Conservation (phyloP, 2,329 filamentous ascomycete genomes). For the Hypoxylon sp. region DNA sequence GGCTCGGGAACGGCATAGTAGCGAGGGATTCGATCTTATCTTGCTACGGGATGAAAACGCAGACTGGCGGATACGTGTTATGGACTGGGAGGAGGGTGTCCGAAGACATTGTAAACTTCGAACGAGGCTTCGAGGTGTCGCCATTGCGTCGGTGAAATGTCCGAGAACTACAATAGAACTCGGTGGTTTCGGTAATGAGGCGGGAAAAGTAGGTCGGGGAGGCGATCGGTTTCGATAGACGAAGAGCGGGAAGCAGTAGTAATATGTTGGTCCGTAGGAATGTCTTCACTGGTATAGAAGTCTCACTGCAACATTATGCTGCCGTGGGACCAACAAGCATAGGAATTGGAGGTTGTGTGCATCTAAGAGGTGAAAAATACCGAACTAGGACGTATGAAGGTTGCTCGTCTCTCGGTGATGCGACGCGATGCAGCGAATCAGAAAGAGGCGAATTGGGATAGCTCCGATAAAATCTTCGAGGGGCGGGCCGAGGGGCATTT, state of each 20-base stretch:
- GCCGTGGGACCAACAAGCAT: constrained; percentile 26
- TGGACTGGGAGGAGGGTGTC: constrained; percentile 14
- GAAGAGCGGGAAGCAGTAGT: not conserved
- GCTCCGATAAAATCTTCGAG: constrained; percentile 43
- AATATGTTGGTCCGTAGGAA: constrained; percentile 3
- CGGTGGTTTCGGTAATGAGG: constrained; percentile 28
- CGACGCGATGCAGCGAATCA: constrained; percentile 35
- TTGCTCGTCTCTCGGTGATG: constrained; percentile 14
- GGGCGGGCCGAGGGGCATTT: constrained; percentile 21
- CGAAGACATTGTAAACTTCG: constrained; percentile 33
- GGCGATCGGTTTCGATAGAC: not conserved
- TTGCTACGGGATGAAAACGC: constrained; percentile 17
- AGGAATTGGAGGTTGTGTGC: constrained; percentile 20
- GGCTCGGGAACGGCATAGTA: constrained; percentile 22
- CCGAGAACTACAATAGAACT: constrained; percentile 10
- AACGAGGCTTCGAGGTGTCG: constrained; percentile 34
- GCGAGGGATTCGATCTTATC: constrained; percentile 41
- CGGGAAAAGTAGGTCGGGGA: constrained; percentile 13
- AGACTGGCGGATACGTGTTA: constrained; percentile 23
- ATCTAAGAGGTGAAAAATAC: constrained; percentile 34
- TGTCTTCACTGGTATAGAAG: constrained; percentile 8
- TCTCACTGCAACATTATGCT: constrained; percentile 30
- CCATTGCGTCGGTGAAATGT: constrained; percentile 27
- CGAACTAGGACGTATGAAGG: constrained; percentile 22
- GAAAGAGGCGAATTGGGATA: constrained; percentile 36